phyloP scores from a whole-genome alignment of 176 grass and related monocot species.

The maize (Zea mays) region DNA sequence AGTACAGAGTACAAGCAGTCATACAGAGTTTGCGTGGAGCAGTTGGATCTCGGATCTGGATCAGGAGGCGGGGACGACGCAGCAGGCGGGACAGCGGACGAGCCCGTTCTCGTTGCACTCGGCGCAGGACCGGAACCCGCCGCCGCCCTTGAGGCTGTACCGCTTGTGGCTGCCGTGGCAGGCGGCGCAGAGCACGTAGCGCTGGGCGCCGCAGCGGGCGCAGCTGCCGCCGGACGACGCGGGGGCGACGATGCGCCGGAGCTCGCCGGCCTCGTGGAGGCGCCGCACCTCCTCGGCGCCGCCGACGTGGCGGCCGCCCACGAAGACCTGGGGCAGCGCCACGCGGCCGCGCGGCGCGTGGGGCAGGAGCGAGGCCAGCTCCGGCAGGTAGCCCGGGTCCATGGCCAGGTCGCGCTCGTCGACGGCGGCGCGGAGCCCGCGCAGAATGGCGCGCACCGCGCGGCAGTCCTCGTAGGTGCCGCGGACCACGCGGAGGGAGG shows the following conservation, averaged over 20 bases:
- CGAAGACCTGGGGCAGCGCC: constrained; percentile 72
- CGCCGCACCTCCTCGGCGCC: constrained; percentile 73
- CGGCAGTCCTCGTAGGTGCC: constrained; percentile 72
- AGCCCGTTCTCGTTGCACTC: constrained; percentile 71
- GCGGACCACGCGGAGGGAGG: constrained; percentile 71
- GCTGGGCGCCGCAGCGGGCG: constrained; percentile 51
- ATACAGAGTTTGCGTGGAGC: background rate
- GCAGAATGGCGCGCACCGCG: constrained; percentile 62
- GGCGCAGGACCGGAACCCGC: constrained; percentile 61
- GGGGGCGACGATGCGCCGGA: constrained; percentile 36
- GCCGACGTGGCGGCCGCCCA: constrained; percentile 63
- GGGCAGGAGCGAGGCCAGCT: constrained; percentile 52
- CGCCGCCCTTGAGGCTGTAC: constrained; percentile 59
- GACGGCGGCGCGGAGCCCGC: constrained; percentile 52
- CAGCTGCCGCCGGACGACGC: constrained; percentile 32
- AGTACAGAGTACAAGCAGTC: background rate
- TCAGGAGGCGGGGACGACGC: constrained; percentile 44
- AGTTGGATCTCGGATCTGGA: constrained; percentile 34
- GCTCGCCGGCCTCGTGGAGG: constrained; percentile 71
- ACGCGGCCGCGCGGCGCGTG: constrained; percentile 15
- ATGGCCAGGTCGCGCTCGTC: constrained; percentile 79
- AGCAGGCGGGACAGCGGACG: constrained; percentile 60
- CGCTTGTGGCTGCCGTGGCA: constrained; percentile 68
- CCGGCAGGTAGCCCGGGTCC: constrained; percentile 49
- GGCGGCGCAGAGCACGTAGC: constrained; percentile 62